Conservation (phyloP, 306 rosid species). For the Trifolium pratense region DNA sequence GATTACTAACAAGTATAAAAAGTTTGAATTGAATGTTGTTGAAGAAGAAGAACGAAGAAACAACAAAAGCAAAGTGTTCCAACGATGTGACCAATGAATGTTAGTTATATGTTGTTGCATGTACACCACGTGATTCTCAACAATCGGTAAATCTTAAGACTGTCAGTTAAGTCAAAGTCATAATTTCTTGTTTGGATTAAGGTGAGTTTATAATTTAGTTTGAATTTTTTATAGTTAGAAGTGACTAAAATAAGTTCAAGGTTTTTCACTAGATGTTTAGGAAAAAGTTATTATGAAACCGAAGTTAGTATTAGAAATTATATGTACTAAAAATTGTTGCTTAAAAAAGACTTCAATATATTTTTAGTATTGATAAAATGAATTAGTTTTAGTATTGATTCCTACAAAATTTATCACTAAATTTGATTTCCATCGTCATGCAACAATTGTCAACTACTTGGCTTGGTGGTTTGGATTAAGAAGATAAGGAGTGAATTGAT, state of each 20-base stretch:
- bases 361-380: no score
- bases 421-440: no score
- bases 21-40: neutral
- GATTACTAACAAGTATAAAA: neutral
- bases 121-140: constrained; percentile 6
- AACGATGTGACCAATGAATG: neutral
- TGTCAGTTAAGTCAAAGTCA: neutral
- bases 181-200: neutral
- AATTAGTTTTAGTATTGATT: no score
- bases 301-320: neutral
- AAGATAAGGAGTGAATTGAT: no score
- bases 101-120: neutral
- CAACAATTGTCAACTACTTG: neutral
- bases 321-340: no score
- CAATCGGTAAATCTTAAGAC: constrained; percentile 4
- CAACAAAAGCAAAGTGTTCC: neutral
- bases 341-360: no score
- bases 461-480: no score
- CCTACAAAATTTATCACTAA: no score
- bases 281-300: neutral
- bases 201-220: neutral
- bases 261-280: neutral
- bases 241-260: neutral
- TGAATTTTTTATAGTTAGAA: neutral
- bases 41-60: neutral